phyloP scores from a whole-genome alignment of 208 protist species.

The Herpetomonas samuelpessoai region DNA sequence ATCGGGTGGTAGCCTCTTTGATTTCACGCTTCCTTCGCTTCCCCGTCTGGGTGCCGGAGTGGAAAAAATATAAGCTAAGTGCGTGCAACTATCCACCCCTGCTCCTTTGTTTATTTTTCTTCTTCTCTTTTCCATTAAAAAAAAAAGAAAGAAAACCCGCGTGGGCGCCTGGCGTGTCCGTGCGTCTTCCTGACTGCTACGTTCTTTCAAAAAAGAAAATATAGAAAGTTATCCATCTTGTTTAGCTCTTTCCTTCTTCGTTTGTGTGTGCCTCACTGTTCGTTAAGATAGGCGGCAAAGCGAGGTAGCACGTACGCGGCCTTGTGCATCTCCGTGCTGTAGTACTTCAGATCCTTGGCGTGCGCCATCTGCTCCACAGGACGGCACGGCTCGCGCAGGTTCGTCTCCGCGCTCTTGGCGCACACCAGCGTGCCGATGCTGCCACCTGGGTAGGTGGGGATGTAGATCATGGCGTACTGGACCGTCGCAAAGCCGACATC shows the following conservation, averaged over 20 bases:
- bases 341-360: constrained; percentile 81
- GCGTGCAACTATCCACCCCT: background rate
- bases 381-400: constrained; percentile 56
- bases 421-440: constrained; percentile 90
- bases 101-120: constrained; percentile 4
- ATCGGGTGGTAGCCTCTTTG: no score
- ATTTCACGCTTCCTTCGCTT: no score
- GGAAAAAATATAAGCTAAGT: no score
- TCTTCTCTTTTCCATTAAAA: constrained; percentile 9
- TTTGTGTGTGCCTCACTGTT: constrained; percentile 19
- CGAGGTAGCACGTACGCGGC: constrained; percentile 81
- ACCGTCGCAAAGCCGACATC: constrained; percentile 78
- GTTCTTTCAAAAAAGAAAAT: background rate
- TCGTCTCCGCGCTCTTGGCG: constrained; percentile 54
- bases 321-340: constrained; percentile 77
- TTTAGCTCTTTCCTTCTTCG: constrained; percentile 1
- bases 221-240: background rate
- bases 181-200: no score
- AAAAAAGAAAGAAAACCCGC: constrained; percentile 3
- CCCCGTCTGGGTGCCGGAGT: no score
- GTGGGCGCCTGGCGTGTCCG: no score
- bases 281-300: constrained; percentile 74
- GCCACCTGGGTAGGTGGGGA: constrained; percentile 94
- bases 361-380: constrained; percentile 65
- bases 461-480: constrained; percentile 92